Conservation (phyloP, 805 yeast species). For the Saccharomyces eubayanus region DNA sequence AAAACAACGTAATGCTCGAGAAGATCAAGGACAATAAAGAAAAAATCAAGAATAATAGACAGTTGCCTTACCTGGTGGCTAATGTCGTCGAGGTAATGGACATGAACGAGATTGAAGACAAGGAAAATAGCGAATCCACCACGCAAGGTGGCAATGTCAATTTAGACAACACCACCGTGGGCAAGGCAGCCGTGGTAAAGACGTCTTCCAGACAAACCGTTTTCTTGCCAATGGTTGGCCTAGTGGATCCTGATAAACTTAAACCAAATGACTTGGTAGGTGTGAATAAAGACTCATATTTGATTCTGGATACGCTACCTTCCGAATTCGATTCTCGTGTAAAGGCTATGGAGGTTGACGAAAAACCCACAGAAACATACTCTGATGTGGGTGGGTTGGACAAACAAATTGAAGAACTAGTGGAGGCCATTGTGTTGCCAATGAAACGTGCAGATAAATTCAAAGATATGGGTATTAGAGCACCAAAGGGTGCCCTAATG, state of each 20-base stretch:
- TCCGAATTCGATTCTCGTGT: conserved; percentile 97
- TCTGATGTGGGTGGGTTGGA: conserved; percentile 97
- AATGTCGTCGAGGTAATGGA: conserved; percentile 92
- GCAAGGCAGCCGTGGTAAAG: conserved; percentile 96
- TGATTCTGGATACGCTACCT: conserved; percentile 88
- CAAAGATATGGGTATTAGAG: conserved; percentile 86
- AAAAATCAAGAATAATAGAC: conserved; percentile 90
- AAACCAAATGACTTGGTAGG: conserved; percentile 98
- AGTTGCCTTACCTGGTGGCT: conserved; percentile 91
- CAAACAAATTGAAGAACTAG: conserved; percentile 95
- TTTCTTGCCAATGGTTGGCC: conserved; percentile 88
- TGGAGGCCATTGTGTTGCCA: conserved; percentile 96
- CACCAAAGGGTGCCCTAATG: conserved; percentile 97
- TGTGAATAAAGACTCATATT: conserved; percentile 92
- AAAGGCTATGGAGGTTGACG: conserved; percentile 99
- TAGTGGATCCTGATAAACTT: conserved; percentile 83
- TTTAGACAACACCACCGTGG: conserved; percentile 80
- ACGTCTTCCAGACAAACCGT: conserved; percentile 97
- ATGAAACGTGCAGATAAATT: conserved; percentile 98
- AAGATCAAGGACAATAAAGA: conserved; percentile 93
- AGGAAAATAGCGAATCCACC: conserved; percentile 40
- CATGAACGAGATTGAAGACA: conserved; percentile 74
- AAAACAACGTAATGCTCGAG: conserved; percentile 84
- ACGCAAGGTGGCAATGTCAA: conserved; percentile 95
- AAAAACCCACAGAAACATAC: conserved; percentile 94